Percentiles rank a stretch among this genome's conserved stretches.
Evolutionary conservation across 768 basidiomycete genomes (phyloP).

Genomic region (Termitomyces sp.): DNA sequence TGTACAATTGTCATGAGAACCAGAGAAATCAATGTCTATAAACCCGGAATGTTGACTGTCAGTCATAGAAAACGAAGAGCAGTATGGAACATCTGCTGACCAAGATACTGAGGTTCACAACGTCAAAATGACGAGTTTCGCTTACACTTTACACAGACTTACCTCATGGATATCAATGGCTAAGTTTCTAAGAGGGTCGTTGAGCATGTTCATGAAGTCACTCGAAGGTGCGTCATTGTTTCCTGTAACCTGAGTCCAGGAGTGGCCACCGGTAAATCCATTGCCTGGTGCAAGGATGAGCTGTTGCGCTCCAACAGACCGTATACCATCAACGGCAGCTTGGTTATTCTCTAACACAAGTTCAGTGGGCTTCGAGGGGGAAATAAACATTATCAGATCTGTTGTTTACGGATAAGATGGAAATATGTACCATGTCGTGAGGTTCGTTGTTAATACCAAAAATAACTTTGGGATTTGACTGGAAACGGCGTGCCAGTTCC

Average conservation of each 20-base stretch:
- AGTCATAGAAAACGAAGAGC: not conserved
- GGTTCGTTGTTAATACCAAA: constrained; percentile 45
- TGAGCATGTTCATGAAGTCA: constrained; percentile 34
- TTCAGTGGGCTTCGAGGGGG: constrained; percentile 26
- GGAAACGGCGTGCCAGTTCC: constrained; percentile 35
- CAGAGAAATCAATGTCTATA: constrained; percentile 37
- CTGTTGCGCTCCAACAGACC: constrained; percentile 31
- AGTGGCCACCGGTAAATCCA: constrained; percentile 40
- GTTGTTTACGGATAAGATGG: not conserved
- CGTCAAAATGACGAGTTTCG: too few species aligned
- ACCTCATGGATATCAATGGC: constrained; percentile 45
- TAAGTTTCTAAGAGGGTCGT: constrained; percentile 33
- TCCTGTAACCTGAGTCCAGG: constrained; percentile 34
- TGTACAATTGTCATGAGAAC: constrained; percentile 33
- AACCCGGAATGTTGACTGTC: not conserved
- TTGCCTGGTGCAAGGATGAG: constrained; percentile 43
- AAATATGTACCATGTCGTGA: constrained; percentile 31
- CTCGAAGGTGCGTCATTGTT: constrained; percentile 30
- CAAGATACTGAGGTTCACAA: not conserved
- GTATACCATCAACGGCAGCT: constrained; percentile 38
- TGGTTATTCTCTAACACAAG: constrained; percentile 38
- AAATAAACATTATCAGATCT: not conserved
- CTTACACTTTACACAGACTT: not conserved
- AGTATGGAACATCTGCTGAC: not conserved
- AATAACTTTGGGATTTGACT: constrained; percentile 33